These are phyloP conservation scores for Arthrobotrys musiformis DNA, from an alignment of 2,329 filamentous ascomycete genomes.

Conservation along the genomic window DNA sequence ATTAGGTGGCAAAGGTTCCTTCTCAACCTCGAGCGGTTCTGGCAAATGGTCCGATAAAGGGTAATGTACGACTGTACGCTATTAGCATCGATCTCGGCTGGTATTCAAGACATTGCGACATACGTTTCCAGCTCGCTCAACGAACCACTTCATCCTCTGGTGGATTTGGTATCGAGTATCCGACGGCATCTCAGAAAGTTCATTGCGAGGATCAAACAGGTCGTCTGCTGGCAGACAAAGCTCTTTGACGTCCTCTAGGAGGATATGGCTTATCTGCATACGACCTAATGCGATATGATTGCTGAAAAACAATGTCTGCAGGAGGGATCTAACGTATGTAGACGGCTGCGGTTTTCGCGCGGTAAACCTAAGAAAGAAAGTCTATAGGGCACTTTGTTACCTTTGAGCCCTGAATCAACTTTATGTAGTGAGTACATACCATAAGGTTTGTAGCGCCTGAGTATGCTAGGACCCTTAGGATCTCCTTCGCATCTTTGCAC, in stretches of 20 bases:
- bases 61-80: slow-evolving; percentile 78
- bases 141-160: slow-evolving; percentile 76
- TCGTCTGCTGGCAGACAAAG: slow-evolving; percentile 77
- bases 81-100: slow-evolving; percentile 7
- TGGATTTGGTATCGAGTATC: slow-evolving; percentile 80
- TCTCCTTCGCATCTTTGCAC: slow-evolving; percentile 76
- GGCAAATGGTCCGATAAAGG: slow-evolving; percentile 82
- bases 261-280: slow-evolving; percentile 76
- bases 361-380: slow-evolving; percentile 57
- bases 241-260: slow-evolving; percentile 83
- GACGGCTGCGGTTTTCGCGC: slow-evolving; percentile 79
- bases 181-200: slow-evolving; percentile 77
- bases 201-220: slow-evolving; percentile 78
- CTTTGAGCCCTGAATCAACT: background rate
- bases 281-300: slow-evolving; percentile 76
- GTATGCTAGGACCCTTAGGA: slow-evolving; percentile 75
- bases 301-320: slow-evolving; percentile 80
- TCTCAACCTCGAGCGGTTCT: slow-evolving; percentile 90
- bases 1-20: slow-evolving; percentile 87
- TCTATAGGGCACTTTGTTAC: slow-evolving; percentile 50
- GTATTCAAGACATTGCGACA: slow-evolving; percentile 1
- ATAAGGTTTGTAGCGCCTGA: slow-evolving; percentile 75
- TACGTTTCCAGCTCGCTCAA: slow-evolving; percentile 67
- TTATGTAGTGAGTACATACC: slow-evolving; percentile 65
- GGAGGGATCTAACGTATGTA: slow-evolving; percentile 81